Percentiles rank a stretch among this genome's conserved stretches.
phyloP scores from a whole-genome alignment of 73 alveolate species.

The Paramecium sexaurelia region DNA sequence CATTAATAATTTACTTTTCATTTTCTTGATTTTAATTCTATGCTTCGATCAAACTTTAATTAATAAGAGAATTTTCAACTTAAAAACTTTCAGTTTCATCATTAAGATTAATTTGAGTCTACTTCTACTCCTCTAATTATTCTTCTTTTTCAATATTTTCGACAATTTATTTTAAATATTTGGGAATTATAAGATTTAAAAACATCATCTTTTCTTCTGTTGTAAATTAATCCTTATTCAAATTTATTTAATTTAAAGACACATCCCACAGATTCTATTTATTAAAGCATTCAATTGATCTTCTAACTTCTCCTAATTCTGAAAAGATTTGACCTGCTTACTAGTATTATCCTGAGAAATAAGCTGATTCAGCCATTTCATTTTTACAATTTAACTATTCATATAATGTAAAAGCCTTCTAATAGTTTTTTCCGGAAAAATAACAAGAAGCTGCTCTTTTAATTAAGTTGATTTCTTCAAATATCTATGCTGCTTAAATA shows the following conservation, averaged over 20 bases:
- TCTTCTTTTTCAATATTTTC: slow-evolving; percentile 42
- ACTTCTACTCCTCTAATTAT: slow-evolving; percentile 18
- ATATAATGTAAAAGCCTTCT: slow-evolving; percentile 76
- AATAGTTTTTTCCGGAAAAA: slow-evolving; percentile 75
- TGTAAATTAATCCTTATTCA: slow-evolving; percentile 74
- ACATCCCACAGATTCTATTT: slow-evolving; percentile 49
- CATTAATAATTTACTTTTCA: not conserved
- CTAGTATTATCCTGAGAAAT: slow-evolving; percentile 50
- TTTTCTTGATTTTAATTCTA: not conserved
- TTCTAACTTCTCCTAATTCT: slow-evolving; percentile 48
- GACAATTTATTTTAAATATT: slow-evolving; percentile 70
- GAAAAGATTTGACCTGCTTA: slow-evolving; percentile 62
- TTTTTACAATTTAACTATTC: slow-evolving; percentile 35
- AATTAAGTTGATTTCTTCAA: slow-evolving; percentile 48
- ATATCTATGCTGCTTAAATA: slow-evolving; percentile 72
- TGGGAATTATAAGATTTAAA: slow-evolving; percentile 77
- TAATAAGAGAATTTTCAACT: not conserved
- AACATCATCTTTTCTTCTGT: slow-evolving; percentile 70
- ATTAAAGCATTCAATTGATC: slow-evolving; percentile 67
- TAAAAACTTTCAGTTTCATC: slow-evolving; percentile 11
- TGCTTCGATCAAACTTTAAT: not conserved
- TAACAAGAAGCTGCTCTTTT: slow-evolving; percentile 86
- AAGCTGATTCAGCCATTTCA: slow-evolving; percentile 85
- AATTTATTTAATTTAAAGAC: slow-evolving; percentile 68
- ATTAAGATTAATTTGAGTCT: not conserved